Evolutionary conservation across 768 basidiomycete genomes (phyloP).

Genomic region (Amanita inopinata): DNA sequence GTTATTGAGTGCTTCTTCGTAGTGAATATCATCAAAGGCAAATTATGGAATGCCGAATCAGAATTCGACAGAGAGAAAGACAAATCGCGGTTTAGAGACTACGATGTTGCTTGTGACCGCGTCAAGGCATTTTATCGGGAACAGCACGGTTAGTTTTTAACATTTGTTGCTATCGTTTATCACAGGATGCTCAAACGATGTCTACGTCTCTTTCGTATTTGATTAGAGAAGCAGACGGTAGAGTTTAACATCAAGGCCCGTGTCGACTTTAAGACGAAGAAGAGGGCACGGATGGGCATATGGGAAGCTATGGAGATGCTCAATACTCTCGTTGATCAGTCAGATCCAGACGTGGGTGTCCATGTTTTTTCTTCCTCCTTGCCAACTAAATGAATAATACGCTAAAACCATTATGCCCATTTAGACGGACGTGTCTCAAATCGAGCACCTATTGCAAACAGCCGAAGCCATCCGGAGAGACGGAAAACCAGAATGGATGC

Average conservation of each 20-base stretch:
- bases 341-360: conserved; percentile 70
- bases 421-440: conserved; percentile 72
- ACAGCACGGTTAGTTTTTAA: conserved; percentile 63
- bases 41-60: conserved; percentile 47
- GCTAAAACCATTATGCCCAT: too few relatives aligned
- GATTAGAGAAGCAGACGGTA: conserved; percentile 76
- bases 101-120: conserved; percentile 66
- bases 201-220: not conserved
- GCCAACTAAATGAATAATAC: too few relatives aligned
- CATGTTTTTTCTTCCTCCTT: too few relatives aligned
- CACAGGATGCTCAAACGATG: too few relatives aligned
- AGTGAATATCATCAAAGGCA: conserved; percentile 67
- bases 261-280: conserved; percentile 57
- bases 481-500: conserved; percentile 90
- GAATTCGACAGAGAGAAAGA: conserved; percentile 54
- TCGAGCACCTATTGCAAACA: conserved; percentile 85
- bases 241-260: conserved; percentile 76
- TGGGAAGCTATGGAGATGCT: conserved; percentile 87
- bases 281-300: conserved; percentile 68
- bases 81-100: conserved; percentile 62
- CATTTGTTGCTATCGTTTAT: not conserved
- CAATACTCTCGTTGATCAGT: conserved; percentile 81
- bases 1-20: not conserved
- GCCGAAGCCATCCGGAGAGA: conserved; percentile 84
- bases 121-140: conserved; percentile 73